Conservation (phyloP, 78 protist genomes). For the slime mould (Dictyostelium discoideum) region DNA sequence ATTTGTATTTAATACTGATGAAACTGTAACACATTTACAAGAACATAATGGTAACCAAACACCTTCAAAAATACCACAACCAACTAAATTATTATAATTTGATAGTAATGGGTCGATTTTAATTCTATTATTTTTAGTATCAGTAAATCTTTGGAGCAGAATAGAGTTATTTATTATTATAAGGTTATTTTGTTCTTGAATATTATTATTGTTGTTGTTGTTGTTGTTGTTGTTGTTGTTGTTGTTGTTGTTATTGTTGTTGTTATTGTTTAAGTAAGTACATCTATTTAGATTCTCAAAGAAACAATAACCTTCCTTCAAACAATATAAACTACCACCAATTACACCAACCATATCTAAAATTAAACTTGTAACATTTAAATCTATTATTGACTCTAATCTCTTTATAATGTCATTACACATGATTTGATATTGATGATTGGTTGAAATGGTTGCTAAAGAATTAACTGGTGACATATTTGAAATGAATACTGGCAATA, state of each 20-base stretch:
- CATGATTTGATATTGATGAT: not conserved
- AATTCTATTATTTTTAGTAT: not conserved
- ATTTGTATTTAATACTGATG: not conserved
- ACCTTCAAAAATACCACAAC: not conserved
- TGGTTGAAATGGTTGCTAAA: not conserved
- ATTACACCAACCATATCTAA: conserved; percentile 22
- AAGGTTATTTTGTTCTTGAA: not conserved
- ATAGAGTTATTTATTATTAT: not conserved
- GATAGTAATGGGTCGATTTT: conserved; percentile 4
- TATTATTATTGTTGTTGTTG: not conserved
- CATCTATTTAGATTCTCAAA: not conserved
- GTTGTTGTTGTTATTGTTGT: not conserved
- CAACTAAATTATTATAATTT: not conserved
- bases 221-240: not conserved
- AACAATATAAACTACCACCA: conserved; percentile 35
- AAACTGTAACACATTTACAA: not conserved
- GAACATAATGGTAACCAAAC: conserved; percentile 29
- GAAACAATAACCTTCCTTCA: conserved; percentile 10
- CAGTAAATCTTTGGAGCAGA: not conserved
- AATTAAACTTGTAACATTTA: not conserved
- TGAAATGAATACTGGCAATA: conserved; percentile 16
- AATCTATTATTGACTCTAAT: not conserved
- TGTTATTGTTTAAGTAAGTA: not conserved
- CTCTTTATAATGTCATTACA: not conserved
- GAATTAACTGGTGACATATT: not conserved